These are phyloP conservation scores for Tetraselmis striata DNA, from an alignment of 139 green algal genomes.

Conservation along the genomic window DNA sequence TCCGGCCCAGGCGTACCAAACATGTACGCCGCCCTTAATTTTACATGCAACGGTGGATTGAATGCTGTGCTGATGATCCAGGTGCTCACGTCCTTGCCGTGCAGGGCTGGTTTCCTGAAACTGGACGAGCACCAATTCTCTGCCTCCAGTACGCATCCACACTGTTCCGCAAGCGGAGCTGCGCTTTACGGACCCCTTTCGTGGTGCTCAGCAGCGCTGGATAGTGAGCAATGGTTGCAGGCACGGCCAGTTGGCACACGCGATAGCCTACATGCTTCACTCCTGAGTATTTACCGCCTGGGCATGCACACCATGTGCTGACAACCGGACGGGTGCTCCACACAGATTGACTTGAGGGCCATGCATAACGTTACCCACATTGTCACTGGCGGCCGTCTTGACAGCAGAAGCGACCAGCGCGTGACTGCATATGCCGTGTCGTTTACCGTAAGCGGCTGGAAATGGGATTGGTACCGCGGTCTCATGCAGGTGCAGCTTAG, in stretches of 20 bases:
- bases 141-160: background rate
- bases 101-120: background rate
- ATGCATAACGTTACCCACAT: background rate
- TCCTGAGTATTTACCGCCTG: no score
- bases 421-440: background rate
- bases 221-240: background rate
- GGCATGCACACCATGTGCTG: no score
- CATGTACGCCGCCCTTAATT: no score
- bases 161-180: background rate
- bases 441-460: background rate
- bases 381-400: background rate
- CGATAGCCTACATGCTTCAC: background rate
- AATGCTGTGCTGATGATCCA: background rate
- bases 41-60: no score
- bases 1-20: no score
- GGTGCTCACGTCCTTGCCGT: background rate
- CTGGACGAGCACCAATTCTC: background rate
- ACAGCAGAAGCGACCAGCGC: background rate
- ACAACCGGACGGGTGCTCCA: no score
- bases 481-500: background rate
- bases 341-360: background rate
- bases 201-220: background rate
- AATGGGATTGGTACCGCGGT: background rate
- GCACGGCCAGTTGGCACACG: background rate
- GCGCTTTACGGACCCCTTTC: background rate